Evolutionary conservation across 805 yeast species (phyloP), one percentile per base, ranked within the genome.

Genomic region (Yamadazyma olivae): DNA sequence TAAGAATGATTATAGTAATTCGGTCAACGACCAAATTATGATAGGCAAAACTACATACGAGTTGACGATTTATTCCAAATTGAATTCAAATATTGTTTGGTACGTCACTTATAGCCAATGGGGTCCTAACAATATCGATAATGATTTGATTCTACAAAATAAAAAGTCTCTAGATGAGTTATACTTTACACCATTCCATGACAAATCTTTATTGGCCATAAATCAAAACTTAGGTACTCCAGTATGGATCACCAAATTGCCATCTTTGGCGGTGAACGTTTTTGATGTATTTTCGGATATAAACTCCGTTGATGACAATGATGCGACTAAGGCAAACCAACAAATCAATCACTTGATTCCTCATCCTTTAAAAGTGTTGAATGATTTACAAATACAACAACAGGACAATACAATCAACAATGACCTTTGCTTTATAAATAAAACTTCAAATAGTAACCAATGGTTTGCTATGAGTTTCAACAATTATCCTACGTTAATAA

Each of bases 51-150:
- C 90, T 0, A 78, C 79, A 0, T 85, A 81, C 51, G 84, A 82
- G 45, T 64, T 85, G 27, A 67, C 79, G 0, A 91, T 93, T n/a
- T 83, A 88, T 53, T 81, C 93, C 2, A 77, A 74, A 47, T 73
- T 77, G 41, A 77, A 78, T 41, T 63, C 81, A 0, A 56, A 54
- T 37, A 47, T 61, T 2, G 75, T 81, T 2, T 90, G 96, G 93
- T 85, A 88, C 50, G 85, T 93, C 13, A 80, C 90, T 0, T 89
- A 83, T 53, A 72, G 95, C 1, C 73, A 82, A 24, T 93, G 97
- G 96, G 95, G 93, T 7, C 95, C 95, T 30, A 91, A 91, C 56
- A 80, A 86, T 45, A 65, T 89, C 35, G 95, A 91, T 56, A 64
- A 62, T 28, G 82, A 77, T 46, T 60, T 77, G 32, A 59, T 70